phyloP scores from a whole-genome alignment of 169 alveolate genomes.

The Plasmodium vivax region DNA sequence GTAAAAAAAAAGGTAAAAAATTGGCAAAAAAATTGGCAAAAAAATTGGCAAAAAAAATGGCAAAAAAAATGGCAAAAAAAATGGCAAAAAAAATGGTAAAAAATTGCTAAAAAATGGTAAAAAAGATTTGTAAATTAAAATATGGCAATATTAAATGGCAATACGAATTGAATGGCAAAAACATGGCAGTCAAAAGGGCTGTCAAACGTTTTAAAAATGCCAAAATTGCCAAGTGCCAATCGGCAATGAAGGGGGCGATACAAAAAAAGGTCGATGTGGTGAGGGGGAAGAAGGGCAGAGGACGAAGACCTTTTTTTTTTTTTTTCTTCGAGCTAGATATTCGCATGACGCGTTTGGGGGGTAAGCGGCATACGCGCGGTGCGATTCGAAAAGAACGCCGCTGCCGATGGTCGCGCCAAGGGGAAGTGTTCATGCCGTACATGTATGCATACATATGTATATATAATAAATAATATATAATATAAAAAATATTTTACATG shows the following conservation, averaged over 20 bases:
- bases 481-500: no score
- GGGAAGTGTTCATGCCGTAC: background rate
- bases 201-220: no score
- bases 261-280: background rate
- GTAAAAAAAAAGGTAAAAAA: background rate
- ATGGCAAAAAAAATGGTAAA: background rate
- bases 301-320: no score
- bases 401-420: background rate
- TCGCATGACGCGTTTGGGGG: background rate
- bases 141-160: no score
- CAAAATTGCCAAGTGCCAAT: background rate
- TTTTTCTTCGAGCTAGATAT: background rate
- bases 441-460: background rate
- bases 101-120: no score
- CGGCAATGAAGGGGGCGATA: background rate
- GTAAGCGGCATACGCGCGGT: background rate
- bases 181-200: background rate
- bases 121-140: background rate
- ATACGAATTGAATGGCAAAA: no score
- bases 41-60: background rate
- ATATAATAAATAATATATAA: background rate
- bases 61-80: background rate
- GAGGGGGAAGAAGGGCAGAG: background rate
- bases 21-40: background rate
- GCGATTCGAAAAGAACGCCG: background rate